Percentiles rank a stretch among this genome's conserved stretches.
phyloP scores from a whole-genome alignment of 2,329 filamentous ascomycete species.

The Phyllosticta citrichinensis region DNA sequence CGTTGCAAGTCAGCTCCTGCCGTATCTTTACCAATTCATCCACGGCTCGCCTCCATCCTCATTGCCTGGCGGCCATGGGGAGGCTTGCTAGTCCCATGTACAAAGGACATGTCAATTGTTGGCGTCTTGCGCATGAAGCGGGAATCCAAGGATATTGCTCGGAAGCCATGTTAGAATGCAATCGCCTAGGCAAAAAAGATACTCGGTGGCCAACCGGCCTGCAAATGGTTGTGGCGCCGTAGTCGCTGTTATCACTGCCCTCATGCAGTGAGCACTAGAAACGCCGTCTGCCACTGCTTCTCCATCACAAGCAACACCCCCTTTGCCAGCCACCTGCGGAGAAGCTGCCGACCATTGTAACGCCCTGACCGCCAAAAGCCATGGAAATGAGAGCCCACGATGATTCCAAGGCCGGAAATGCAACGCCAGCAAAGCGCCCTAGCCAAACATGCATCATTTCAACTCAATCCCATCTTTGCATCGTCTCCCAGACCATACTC shows the following conservation, averaged over 20 bases:
- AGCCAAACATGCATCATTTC: slow-evolving; percentile 14
- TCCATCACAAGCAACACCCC: background rate
- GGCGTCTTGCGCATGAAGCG: background rate
- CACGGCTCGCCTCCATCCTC: background rate
- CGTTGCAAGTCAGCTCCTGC: background rate
- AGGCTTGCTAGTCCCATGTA: background rate
- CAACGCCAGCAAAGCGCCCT: background rate
- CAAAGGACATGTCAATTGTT: background rate
- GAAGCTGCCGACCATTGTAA: background rate
- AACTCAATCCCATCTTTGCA: slow-evolving; percentile 73
- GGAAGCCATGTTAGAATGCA: background rate
- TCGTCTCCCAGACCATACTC: slow-evolving; percentile 79
- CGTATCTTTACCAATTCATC: background rate
- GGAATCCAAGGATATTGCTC: no score
- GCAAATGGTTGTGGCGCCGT: background rate
- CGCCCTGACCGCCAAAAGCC: background rate
- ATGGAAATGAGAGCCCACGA: background rate
- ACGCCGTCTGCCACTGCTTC: background rate
- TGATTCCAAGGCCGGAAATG: background rate
- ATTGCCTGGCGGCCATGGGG: background rate
- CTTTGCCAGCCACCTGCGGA: background rate
- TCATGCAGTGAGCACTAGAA: background rate
- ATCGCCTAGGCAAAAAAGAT: background rate
- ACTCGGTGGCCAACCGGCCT: background rate
- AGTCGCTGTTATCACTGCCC: background rate